Evolutionary conservation across 768 basidiomycete species (phyloP).

Genomic region (Kwoniella botswanensis): DNA sequence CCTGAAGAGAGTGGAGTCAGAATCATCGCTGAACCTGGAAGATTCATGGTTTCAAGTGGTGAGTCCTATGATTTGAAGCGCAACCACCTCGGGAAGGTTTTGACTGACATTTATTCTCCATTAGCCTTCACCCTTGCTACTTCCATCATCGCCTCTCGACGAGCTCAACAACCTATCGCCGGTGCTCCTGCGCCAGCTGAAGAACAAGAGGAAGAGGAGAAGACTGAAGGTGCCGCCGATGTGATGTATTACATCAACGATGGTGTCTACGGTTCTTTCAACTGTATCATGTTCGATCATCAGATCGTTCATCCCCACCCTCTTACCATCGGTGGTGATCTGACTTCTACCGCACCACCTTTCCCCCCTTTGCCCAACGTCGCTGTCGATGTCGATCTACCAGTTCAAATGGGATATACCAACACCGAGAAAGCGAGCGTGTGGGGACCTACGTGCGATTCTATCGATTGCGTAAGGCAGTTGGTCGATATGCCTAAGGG

Average conservation of each 20-base stretch:
- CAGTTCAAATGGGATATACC: constrained; percentile 57
- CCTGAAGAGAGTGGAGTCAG: constrained; percentile 67
- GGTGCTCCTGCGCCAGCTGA: constrained; percentile 59
- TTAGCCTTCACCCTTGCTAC: constrained; percentile 87
- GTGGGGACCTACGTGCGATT: constrained; percentile 99
- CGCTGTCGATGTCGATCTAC: constrained; percentile 55
- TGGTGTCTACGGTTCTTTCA: constrained; percentile 82
- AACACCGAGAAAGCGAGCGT: constrained; percentile 65
- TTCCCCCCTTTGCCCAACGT: constrained; percentile 58
- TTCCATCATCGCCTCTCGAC: constrained; percentile 87
- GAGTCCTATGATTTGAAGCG: neutral
- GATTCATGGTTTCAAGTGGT: constrained; percentile 79
- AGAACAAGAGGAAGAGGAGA: constrained; percentile 54
- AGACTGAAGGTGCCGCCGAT: constrained; percentile 58
- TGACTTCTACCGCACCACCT: constrained; percentile 36
- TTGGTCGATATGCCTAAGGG: constrained; percentile 67
- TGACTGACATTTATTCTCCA: neutral
- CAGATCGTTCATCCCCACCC: constrained; percentile 79
- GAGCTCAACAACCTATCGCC: constrained; percentile 38
- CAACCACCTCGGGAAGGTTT: too few species aligned
- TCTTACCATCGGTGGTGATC: constrained; percentile 58
- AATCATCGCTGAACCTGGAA: constrained; percentile 93
- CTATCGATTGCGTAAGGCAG: constrained; percentile 84
- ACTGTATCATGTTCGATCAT: constrained; percentile 90
- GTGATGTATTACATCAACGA: constrained; percentile 99